Evolutionary conservation across 306 rosid genomes (phyloP).

Genomic region (Fragaria iinumae): DNA sequence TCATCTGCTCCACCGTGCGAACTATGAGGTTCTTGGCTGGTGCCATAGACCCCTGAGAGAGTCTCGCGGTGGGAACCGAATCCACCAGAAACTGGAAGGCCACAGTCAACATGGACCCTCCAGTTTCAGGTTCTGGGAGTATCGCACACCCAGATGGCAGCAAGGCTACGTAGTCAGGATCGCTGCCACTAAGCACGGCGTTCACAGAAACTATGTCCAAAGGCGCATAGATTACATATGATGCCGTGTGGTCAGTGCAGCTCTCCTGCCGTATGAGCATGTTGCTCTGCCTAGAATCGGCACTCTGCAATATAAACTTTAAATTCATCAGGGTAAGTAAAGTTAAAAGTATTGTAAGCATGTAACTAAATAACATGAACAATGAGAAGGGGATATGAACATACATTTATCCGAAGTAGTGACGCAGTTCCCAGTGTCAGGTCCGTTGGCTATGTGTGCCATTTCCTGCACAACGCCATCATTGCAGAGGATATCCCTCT

Average conservation of each 20-base stretch:
- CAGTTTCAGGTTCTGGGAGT: slow-evolving; percentile 59
- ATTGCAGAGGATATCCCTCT: slow-evolving; percentile 97
- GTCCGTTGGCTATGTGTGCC: slow-evolving; percentile 89
- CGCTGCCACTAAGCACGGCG: slow-evolving; percentile 78
- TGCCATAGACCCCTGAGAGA: slow-evolving; percentile 86
- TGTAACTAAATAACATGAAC: neutral
- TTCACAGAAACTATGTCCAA: slow-evolving; percentile 83
- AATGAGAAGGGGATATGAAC: slow-evolving; percentile 1
- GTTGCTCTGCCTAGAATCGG: slow-evolving; percentile 91
- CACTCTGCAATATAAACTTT: slow-evolving; percentile 51
- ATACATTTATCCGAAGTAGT: slow-evolving; percentile 74
- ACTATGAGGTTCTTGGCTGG: slow-evolving; percentile 84
- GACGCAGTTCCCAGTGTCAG: slow-evolving; percentile 85
- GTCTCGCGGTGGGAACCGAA: slow-evolving; percentile 82
- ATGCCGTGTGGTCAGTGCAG: slow-evolving; percentile 65
- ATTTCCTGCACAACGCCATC: slow-evolving; percentile 92
- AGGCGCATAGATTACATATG: slow-evolving; percentile 84
- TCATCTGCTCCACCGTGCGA: slow-evolving; percentile 88
- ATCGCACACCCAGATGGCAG: slow-evolving; percentile 96
- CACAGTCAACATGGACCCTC: slow-evolving; percentile 78
- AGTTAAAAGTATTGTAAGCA: neutral
- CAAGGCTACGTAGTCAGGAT: slow-evolving; percentile 84
- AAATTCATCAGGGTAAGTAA: neutral
- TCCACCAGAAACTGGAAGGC: slow-evolving; percentile 92
- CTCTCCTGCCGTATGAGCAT: slow-evolving; percentile 93